phyloP scores from a whole-genome alignment of 768 basidiomycete species.

The Calocybe gangraenosa region DNA sequence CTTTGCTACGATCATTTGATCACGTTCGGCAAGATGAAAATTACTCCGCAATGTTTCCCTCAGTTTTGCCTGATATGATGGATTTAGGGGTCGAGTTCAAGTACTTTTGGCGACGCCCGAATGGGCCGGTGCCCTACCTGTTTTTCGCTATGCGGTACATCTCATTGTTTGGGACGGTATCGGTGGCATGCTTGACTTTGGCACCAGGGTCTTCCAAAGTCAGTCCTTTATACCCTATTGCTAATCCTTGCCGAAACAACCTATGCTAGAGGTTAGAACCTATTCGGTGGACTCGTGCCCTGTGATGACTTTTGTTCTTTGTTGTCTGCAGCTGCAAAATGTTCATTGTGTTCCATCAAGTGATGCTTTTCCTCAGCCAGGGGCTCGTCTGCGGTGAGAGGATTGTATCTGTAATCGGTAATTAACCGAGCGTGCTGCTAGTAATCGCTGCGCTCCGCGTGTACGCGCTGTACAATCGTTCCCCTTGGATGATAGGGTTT shows the following conservation, averaged over 20 bases:
- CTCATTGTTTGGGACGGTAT: constrained; percentile 35
- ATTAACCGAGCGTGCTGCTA: constrained; percentile 13
- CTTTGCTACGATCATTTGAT: constrained; percentile 37
- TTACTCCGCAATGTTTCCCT: background rate
- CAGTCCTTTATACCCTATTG: constrained; percentile 5
- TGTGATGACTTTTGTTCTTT: background rate
- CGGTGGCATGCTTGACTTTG: constrained; percentile 20
- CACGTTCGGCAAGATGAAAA: constrained; percentile 28
- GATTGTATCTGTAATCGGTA: too few species aligned
- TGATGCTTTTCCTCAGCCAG: constrained; percentile 38
- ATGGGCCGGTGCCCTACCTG: constrained; percentile 31
- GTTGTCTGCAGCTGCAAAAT: constrained; percentile 35
- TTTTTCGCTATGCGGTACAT: constrained; percentile 51
- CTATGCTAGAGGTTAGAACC: constrained; percentile 12
- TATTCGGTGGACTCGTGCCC: background rate
- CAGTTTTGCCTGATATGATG: background rate
- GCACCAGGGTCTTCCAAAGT: constrained; percentile 23
- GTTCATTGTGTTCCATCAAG: constrained; percentile 35
- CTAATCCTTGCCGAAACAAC: background rate
- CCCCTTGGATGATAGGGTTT: constrained; percentile 28
- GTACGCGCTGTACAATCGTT: constrained; percentile 44
- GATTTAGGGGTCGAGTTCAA: constrained; percentile 33
- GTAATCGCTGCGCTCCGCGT: constrained; percentile 44
- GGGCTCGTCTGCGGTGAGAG: constrained; percentile 42
- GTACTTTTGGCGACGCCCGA: constrained; percentile 41